Evolutionary conservation across 2,329 filamentous ascomycete species (phyloP).

Genomic region (Verticillium zaregamsianum): DNA sequence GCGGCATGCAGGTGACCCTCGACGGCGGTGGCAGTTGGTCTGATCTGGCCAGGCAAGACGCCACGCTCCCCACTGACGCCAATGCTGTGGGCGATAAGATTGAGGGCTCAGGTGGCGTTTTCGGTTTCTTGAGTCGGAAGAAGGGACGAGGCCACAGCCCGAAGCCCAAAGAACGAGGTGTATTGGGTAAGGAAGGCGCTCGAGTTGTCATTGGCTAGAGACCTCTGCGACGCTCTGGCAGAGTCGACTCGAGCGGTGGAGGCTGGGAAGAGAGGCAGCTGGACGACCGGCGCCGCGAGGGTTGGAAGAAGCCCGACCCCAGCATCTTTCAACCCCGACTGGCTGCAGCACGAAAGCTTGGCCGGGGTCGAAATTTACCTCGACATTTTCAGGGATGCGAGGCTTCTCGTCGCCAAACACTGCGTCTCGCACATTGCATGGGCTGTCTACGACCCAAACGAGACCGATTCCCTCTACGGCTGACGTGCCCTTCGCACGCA

Average conservation of each 20-base stretch:
- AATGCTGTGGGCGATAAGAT: constrained; percentile 48
- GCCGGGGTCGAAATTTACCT: background rate
- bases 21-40: constrained; percentile 90
- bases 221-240: background rate
- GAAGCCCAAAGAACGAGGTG: constrained; percentile 89
- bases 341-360: background rate
- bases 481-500: background rate
- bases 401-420: background rate
- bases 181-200: constrained; percentile 91
- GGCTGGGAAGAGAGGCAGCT: background rate
- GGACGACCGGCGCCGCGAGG: background rate
- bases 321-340: background rate
- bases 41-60: constrained; percentile 79
- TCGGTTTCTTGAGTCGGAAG: constrained; percentile 85
- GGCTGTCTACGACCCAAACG: background rate
- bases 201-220: constrained; percentile 68
- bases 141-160: constrained; percentile 88
- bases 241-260: background rate
- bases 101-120: constrained; percentile 70
- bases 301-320: background rate
- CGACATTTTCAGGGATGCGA: background rate
- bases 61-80: constrained; percentile 67
- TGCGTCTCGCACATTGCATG: background rate
- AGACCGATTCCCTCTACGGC: background rate
- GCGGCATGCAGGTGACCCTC: constrained; percentile 86